These are phyloP conservation scores for Sclerotinia subarctica DNA, from an alignment of 2,329 filamentous ascomycete genomes.

Conservation along the genomic window DNA sequence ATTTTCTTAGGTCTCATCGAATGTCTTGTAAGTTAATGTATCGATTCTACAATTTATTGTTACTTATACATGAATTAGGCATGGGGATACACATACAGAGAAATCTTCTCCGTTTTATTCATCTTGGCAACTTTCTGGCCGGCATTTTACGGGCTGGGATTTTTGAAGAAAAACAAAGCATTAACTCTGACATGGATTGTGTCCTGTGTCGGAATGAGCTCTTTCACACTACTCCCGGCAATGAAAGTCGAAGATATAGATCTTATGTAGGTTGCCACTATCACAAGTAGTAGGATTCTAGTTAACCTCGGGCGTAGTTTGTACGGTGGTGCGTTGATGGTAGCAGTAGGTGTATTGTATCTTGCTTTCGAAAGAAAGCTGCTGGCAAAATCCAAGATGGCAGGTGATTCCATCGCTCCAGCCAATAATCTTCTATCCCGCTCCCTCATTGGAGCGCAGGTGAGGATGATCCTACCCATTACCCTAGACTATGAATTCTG, in stretches of 20 bases:
- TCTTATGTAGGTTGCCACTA: constrained; percentile 59
- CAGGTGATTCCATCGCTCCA: constrained; percentile 29
- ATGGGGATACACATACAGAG: constrained; percentile 85
- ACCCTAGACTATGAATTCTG: constrained; percentile 15
- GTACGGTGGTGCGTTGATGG: constrained; percentile 75
- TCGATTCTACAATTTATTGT: background rate
- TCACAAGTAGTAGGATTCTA: background rate
- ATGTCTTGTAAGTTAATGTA: constrained; percentile 59
- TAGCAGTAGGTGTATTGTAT: constrained; percentile 70
- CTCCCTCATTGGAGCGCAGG: constrained; percentile 63
- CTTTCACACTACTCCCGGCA: constrained; percentile 83
- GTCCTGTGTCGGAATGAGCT: constrained; percentile 80
- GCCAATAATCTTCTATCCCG: constrained; percentile 52
- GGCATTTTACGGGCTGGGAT: constrained; percentile 65
- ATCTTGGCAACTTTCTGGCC: constrained; percentile 77
- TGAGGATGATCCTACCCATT: constrained; percentile 37
- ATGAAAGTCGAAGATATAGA: constrained; percentile 76
- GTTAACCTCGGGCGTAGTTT: constrained; percentile 50
- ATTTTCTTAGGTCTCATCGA: constrained; percentile 73
- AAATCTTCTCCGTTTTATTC: constrained; percentile 81
- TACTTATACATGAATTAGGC: constrained; percentile 52
- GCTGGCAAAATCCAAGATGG: constrained; percentile 31
- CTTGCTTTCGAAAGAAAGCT: constrained; percentile 68
- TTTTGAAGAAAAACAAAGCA: constrained; percentile 62
- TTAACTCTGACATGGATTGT: constrained; percentile 70